Conservation (phyloP, 352 stramenopile species). For the Globisporangium orthogonon region DNA sequence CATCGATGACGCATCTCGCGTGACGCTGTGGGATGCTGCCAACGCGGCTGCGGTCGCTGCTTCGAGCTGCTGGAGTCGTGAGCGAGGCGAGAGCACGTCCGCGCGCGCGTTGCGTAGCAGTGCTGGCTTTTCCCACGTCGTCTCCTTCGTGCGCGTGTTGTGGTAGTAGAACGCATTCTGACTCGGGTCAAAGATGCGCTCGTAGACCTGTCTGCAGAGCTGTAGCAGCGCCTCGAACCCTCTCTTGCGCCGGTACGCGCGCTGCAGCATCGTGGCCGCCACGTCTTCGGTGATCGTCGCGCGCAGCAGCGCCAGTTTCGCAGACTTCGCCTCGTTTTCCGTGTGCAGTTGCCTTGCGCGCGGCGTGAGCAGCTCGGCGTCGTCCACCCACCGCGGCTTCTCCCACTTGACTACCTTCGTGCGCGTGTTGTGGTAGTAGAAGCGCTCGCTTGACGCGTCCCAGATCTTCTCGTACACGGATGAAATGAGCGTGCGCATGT, state of each 20-base stretch:
- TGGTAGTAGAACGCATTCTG: conserved; percentile 64
- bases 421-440: conserved; percentile 80
- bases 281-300: conserved; percentile 21
- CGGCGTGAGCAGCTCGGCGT: conserved; percentile 55
- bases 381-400: conserved; percentile 55
- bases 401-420: conserved; percentile 67
- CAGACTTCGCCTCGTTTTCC: conserved; percentile 7
- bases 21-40: neutral
- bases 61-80: conserved; percentile 32
- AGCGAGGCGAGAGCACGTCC: conserved; percentile 48
- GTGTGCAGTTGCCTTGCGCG: conserved; percentile 20
- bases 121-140: conserved; percentile 59
- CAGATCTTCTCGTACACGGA: conserved; percentile 81
- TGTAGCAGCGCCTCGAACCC: conserved; percentile 39
- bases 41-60: neutral
- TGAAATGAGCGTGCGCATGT: conserved; percentile 54
- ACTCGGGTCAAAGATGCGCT: conserved; percentile 59
- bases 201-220: conserved; percentile 50
- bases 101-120: conserved; percentile 30
- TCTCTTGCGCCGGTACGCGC: conserved; percentile 32
- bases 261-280: conserved; percentile 52
- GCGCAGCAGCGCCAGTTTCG: conserved; percentile 1
- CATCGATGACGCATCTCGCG: neutral
- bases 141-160: conserved; percentile 68
- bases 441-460: conserved; percentile 33